phyloP scores from a whole-genome alignment of 495 filamentous ascomycete genomes.

The Aspergillus bridgeri region DNA sequence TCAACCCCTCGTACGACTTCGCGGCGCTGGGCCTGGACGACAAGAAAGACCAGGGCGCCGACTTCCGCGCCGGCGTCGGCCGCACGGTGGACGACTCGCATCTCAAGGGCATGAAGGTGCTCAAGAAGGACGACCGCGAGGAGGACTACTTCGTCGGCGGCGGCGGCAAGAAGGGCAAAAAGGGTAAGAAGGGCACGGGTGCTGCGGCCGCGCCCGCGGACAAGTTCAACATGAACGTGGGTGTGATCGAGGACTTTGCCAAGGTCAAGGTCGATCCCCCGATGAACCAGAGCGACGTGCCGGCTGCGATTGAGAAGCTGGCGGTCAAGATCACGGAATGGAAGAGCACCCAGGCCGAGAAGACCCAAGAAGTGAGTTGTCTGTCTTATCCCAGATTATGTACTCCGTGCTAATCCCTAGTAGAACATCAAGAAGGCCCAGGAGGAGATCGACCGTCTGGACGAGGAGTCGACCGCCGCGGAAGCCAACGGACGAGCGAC shows the following conservation, averaged over 20 bases:
- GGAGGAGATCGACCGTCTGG: slow-evolving; percentile 63
- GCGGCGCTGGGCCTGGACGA: slow-evolving; percentile 50
- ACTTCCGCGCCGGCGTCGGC: slow-evolving; percentile 71
- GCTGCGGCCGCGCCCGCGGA: slow-evolving; percentile 26
- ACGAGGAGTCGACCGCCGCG: slow-evolving; percentile 47
- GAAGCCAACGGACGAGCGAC: slow-evolving; percentile 32
- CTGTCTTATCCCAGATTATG: slow-evolving; percentile 7
- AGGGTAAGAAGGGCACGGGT: slow-evolving; percentile 51
- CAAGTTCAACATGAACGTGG: slow-evolving; percentile 84
- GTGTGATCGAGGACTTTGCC: slow-evolving; percentile 83
- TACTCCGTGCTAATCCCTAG: slow-evolving; percentile 15
- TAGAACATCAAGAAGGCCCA: slow-evolving; percentile 74
- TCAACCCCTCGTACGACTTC: slow-evolving; percentile 75
- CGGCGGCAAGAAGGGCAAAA: slow-evolving; percentile 83
- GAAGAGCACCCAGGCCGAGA: slow-evolving; percentile 84
- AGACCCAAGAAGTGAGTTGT: slow-evolving; percentile 81
- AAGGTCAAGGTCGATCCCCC: slow-evolving; percentile 83
- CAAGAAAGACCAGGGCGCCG: slow-evolving; percentile 64
- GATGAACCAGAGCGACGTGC: slow-evolving; percentile 77
- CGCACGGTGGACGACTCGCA: slow-evolving; percentile 76
- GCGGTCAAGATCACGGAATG: slow-evolving; percentile 88
- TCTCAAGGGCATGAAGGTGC: slow-evolving; percentile 72
- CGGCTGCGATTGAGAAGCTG: slow-evolving; percentile 76
- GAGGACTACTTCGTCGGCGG: slow-evolving; percentile 82
- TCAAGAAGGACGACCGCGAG: slow-evolving; percentile 79